Evolutionary conservation across 768 basidiomycete genomes (phyloP).

Genomic region (Amanita thiersii): DNA sequence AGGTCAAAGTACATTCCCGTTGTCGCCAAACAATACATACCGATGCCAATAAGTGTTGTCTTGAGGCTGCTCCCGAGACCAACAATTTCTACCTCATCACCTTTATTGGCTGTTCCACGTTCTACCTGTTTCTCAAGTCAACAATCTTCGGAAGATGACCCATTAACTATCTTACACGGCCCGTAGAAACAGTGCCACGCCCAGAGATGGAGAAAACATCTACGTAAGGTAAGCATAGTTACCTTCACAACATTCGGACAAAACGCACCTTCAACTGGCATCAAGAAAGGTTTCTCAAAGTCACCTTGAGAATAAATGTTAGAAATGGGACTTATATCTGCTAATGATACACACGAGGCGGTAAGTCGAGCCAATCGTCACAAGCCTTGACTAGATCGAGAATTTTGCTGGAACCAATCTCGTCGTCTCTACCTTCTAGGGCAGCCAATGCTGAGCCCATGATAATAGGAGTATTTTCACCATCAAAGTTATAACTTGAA

Average conservation of each 20-base stretch:
- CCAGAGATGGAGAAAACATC: constrained; percentile 98
- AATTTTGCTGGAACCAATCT: constrained; percentile 77
- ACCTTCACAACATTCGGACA: background rate
- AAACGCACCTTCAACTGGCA: constrained; percentile 78
- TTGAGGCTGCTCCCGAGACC: constrained; percentile 78
- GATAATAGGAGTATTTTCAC: constrained; percentile 95
- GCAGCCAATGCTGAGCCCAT: constrained; percentile 97
- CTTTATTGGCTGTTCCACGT: constrained; percentile 87
- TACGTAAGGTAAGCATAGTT: constrained; percentile 11
- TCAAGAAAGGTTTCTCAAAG: constrained; percentile 95
- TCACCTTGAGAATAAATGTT: constrained; percentile 57
- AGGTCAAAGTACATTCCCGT: background rate
- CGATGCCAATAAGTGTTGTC: constrained; percentile 93
- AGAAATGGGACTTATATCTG: background rate
- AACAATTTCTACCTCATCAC: constrained; percentile 88
- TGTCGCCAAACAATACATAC: constrained; percentile 29
- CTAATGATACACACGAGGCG: constrained; percentile 54
- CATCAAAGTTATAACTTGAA: constrained; percentile 88
- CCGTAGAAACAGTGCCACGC: constrained; percentile 96
- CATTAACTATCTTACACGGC: constrained; percentile 50
- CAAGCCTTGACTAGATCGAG: constrained; percentile 77
- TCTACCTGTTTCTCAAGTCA: constrained; percentile 51
- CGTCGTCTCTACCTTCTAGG: constrained; percentile 76
- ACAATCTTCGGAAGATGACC: background rate
- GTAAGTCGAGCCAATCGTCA: constrained; percentile 92